phyloP scores from a whole-genome alignment of 495 filamentous ascomycete species.

The Penicillium soppii region DNA sequence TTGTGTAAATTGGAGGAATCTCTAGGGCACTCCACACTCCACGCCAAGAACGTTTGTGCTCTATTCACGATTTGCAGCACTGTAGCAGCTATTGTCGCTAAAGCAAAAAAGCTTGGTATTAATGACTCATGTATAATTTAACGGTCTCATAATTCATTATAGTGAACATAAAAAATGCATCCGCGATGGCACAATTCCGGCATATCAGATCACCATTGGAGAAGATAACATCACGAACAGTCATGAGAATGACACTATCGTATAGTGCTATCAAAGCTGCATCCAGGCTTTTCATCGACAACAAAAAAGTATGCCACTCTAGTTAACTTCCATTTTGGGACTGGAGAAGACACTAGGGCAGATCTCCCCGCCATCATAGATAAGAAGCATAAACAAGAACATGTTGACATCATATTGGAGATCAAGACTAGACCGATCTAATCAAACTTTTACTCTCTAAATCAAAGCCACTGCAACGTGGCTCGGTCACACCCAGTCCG shows the following conservation, averaged over 20 bases:
- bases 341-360: neutral
- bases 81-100: too few relatives aligned
- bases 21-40: neutral
- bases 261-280: neutral
- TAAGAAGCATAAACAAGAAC: neutral
- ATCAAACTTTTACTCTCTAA: neutral
- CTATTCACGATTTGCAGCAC: too few relatives aligned
- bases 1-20: too few relatives aligned
- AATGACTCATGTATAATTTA: too few relatives aligned
- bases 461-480: neutral
- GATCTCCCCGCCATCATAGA: neutral
- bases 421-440: neutral
- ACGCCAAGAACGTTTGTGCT: neutral
- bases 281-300: too few relatives aligned
- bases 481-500: neutral
- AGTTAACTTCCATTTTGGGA: constrained; percentile 5
- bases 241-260: neutral
- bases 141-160: too few relatives aligned
- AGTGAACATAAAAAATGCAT: too few relatives aligned
- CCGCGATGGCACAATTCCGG: too few relatives aligned
- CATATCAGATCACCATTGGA: neutral
- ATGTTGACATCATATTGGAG: neutral
- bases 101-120: too few relatives aligned
- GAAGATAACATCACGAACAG: neutral
- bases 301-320: neutral